Conservation (phyloP, 192 early-diverging fungal genomes). For the Linnemannia exigua region DNA sequence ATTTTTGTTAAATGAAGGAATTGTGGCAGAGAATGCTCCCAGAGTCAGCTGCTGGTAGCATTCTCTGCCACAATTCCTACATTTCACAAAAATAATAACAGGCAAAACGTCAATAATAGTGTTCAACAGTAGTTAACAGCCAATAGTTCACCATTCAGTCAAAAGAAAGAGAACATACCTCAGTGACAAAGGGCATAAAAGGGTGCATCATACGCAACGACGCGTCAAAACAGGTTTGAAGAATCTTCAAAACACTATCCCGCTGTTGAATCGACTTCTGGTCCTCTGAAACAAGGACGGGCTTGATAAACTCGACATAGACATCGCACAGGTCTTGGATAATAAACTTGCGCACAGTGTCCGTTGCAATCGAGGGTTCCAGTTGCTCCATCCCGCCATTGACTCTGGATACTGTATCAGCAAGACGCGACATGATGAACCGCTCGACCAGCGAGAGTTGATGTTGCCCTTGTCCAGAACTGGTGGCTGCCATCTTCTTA, state of each 20-base stretch:
- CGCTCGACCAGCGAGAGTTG: conserved; percentile 79
- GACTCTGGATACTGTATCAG: conserved; percentile 74
- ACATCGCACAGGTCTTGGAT: conserved; percentile 95
- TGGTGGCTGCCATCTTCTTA: background rate
- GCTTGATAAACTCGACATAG: conserved; percentile 92
- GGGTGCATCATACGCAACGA: conserved; percentile 91
- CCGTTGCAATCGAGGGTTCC: conserved; percentile 84
- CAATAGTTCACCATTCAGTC: background rate
- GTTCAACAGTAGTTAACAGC: background rate
- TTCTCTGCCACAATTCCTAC: conserved; percentile 72
- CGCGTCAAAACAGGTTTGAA: conserved; percentile 81
- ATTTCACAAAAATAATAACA: background rate
- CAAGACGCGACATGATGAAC: conserved; percentile 89
- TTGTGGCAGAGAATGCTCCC: conserved; percentile 60
- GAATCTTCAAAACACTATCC: conserved; percentile 60
- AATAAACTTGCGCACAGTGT: conserved; percentile 88
- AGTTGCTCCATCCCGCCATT: conserved; percentile 77
- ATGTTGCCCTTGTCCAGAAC: background rate
- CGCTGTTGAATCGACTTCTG: conserved; percentile 66
- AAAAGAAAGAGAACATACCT: conserved; percentile 66
- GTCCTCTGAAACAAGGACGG: conserved; percentile 75
- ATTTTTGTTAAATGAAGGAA: conserved; percentile 60
- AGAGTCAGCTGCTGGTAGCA: conserved; percentile 11
- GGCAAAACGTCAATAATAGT: background rate
- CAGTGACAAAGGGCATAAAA: conserved; percentile 98